Conservation (phyloP, 75 land plant genomes). For the Adiantum capillusveneris region DNA sequence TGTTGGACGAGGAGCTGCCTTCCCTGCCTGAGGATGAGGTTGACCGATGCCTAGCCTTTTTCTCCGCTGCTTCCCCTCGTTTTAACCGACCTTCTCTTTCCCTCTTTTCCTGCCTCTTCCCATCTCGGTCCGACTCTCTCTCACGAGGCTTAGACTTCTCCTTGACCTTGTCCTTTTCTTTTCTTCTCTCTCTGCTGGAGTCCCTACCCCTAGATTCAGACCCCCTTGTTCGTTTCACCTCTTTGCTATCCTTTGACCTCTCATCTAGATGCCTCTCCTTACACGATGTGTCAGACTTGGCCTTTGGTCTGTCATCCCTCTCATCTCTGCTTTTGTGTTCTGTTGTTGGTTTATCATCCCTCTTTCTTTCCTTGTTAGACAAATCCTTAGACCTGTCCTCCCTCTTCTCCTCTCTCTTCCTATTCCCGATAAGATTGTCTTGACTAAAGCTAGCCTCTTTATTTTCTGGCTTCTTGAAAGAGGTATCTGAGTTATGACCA, state of each 20-base stretch:
- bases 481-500: not conserved
- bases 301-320: no score
- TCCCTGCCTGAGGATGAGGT: not conserved
- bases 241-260: not conserved
- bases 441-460: no score
- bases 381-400: not conserved
- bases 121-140: not conserved
- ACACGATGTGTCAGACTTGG: no score
- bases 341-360: not conserved
- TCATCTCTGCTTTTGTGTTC: no score
- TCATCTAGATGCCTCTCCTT: no score
- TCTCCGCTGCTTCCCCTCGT: not conserved
- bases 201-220: not conserved
- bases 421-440: no score
- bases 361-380: constrained; percentile 1
- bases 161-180: not conserved
- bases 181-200: constrained; percentile 3
- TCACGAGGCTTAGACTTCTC: not conserved
- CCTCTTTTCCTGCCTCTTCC: not conserved
- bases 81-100: not conserved
- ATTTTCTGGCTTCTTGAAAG: no score
- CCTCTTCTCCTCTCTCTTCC: no score
- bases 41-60: not conserved
- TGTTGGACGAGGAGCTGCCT: not conserved
- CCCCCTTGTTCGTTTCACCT: not conserved